A percentile compares a stretch with the other conserved stretches of the same genome.
phyloP scores from a whole-genome alignment of 176 grass and related monocot genomes.

The Poa pratensis region DNA sequence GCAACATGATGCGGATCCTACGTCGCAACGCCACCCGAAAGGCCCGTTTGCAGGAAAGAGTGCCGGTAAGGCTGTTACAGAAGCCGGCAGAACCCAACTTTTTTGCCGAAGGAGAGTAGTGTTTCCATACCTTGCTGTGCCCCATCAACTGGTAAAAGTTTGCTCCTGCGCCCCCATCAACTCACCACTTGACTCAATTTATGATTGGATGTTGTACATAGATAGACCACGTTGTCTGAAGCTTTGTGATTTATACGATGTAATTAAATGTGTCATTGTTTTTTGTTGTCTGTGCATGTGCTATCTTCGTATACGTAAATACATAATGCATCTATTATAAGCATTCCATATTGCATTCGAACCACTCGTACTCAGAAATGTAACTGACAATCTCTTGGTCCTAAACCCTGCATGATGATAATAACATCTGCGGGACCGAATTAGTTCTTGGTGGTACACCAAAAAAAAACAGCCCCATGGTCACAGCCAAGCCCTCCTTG shows the following conservation, averaged over 20 bases:
- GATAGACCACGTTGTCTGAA: slow-evolving; percentile 31
- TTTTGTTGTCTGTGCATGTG: slow-evolving; percentile 24
- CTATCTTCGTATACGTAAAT: slow-evolving; percentile 9
- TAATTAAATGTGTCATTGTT: slow-evolving; percentile 39
- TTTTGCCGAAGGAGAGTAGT: slow-evolving; percentile 60
- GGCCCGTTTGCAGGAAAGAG: slow-evolving; percentile 76
- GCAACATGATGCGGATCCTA: slow-evolving; percentile 77
- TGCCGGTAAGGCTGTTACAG: slow-evolving; percentile 71
- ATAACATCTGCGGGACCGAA: background rate
- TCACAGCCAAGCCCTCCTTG: too few relatives aligned
- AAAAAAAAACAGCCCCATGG: too few relatives aligned
- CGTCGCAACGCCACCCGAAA: slow-evolving; percentile 66
- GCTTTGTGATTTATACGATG: slow-evolving; percentile 2
- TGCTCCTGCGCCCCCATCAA: background rate
- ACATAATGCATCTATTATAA: slow-evolving; percentile 25
- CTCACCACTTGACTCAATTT: background rate
- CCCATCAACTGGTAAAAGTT: slow-evolving; percentile 13
- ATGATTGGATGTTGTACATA: slow-evolving; percentile 48
- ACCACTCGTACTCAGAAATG: background rate
- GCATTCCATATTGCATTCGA: slow-evolving; percentile 27
- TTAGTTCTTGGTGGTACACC: too few relatives aligned
- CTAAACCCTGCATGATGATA: background rate
- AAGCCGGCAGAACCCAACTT: slow-evolving; percentile 93
- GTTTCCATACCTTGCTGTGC: background rate
- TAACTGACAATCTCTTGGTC: background rate